These are phyloP conservation scores for Eragrostis tef DNA, from an alignment of 202 grass and related monocot species.

Conservation along the genomic window DNA sequence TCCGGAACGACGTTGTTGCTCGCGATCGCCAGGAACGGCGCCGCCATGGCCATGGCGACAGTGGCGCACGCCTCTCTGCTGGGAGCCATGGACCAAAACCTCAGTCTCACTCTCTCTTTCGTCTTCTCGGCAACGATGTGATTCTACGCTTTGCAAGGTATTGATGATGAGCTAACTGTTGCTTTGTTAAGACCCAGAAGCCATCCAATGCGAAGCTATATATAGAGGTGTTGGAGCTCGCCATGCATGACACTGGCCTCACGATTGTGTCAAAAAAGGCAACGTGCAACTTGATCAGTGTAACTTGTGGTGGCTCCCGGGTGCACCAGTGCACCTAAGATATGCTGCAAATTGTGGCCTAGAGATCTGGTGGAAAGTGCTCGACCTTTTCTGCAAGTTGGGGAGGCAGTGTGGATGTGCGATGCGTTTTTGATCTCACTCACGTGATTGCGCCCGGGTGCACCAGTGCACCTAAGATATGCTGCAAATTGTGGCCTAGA, in stretches of 20 bases:
- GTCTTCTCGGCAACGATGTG: neutral
- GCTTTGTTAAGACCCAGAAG: constrained; percentile 5
- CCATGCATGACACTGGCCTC: constrained; percentile 36
- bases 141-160: neutral
- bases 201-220: constrained; percentile 19
- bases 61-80: constrained; percentile 48
- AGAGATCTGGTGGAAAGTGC: constrained; percentile 36
- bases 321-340: neutral
- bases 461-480: neutral
- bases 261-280: constrained; percentile 42
- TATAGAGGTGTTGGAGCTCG: constrained; percentile 29
- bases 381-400: constrained; percentile 41
- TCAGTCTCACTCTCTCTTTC: neutral
- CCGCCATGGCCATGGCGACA: constrained; percentile 54
- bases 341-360: constrained; percentile 31
- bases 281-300: constrained; percentile 45
- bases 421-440: constrained; percentile 21
- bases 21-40: constrained; percentile 51
- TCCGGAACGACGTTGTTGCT: constrained; percentile 1
- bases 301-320: constrained; percentile 42
- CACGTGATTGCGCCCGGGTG: neutral
- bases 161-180: neutral
- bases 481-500: constrained; percentile 41
- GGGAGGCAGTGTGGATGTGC: neutral
- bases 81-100: constrained; percentile 46